A percentile compares a stretch with the other conserved stretches of the same genome.
These are phyloP conservation scores for Trichoderma endophyticum DNA, from an alignment of 2,329 filamentous ascomycete species.

Conservation along the genomic window DNA sequence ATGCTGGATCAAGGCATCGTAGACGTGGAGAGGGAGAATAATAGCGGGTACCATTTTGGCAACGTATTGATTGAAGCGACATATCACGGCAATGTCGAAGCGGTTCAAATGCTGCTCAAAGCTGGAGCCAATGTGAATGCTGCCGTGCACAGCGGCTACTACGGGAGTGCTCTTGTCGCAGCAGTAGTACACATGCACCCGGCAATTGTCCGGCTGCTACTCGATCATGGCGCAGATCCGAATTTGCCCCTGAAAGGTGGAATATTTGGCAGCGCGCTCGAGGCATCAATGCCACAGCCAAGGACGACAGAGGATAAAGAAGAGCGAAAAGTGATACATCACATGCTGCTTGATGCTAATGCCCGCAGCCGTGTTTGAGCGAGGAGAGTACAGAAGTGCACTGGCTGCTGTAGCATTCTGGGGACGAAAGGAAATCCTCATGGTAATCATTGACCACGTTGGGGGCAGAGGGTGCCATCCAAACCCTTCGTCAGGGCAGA, in stretches of 20 bases:
- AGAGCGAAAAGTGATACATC: neutral
- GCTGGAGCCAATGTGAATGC: neutral
- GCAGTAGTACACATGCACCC: neutral
- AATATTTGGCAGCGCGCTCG: neutral
- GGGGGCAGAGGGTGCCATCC: neutral
- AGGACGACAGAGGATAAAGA: too few species aligned
- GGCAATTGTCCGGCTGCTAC: neutral
- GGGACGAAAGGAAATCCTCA: neutral
- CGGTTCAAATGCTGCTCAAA: neutral
- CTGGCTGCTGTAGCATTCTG: slow-evolving; percentile 1
- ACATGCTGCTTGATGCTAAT: neutral
- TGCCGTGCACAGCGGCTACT: neutral
- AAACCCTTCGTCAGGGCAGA: neutral
- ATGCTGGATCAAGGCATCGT: neutral
- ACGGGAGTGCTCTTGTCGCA: neutral
- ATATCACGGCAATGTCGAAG: accelerated
- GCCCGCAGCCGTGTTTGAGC: neutral
- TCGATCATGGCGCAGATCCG: neutral
- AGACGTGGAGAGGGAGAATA: neutral
- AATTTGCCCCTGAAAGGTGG: neutral
- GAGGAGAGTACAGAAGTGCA: neutral
- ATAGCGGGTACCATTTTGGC: accelerated
- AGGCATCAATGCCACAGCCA: too few species aligned
- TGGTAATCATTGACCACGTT: neutral
- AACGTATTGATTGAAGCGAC: neutral